phyloP scores from a whole-genome alignment of 495 filamentous ascomycete genomes.

The Amphirosellinia nigrospora region DNA sequence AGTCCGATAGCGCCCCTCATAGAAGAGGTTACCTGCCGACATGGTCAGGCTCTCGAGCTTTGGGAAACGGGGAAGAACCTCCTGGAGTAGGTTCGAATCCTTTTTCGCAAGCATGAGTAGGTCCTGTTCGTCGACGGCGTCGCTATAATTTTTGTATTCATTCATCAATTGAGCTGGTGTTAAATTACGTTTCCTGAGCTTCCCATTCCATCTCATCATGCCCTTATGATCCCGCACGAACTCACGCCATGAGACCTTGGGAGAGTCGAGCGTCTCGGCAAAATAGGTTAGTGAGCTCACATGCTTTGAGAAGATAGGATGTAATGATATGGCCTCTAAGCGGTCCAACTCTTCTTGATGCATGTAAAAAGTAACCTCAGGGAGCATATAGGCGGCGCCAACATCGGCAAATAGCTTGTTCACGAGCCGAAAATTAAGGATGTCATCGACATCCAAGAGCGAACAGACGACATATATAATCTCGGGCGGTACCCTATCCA shows the following conservation, averaged over 20 bases:
- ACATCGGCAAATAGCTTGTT: slow-evolving; percentile 26
- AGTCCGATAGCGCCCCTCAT: background rate
- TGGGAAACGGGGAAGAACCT: slow-evolving; percentile 20
- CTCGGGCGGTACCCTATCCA: slow-evolving; percentile 28
- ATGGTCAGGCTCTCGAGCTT: slow-evolving; percentile 10
- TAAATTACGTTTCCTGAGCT: slow-evolving; percentile 10
- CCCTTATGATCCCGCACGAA: slow-evolving; percentile 12
- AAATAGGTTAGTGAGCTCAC: slow-evolving; percentile 27
- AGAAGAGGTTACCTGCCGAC: slow-evolving; percentile 8
- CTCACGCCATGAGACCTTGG: slow-evolving; percentile 5
- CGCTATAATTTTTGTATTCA: slow-evolving; percentile 11
- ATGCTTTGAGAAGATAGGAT: slow-evolving; percentile 23
- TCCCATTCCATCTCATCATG: slow-evolving; percentile 7
- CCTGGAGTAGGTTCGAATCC: slow-evolving; percentile 1
- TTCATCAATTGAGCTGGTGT: slow-evolving; percentile 2
- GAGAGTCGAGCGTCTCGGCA: background rate
- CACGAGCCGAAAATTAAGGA: slow-evolving; percentile 29
- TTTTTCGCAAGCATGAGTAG: background rate
- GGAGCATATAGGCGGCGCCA: slow-evolving; percentile 24
- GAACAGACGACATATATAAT: slow-evolving; percentile 24
- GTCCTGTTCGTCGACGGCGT: slow-evolving; percentile 5
- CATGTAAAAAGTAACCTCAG: slow-evolving; percentile 23
- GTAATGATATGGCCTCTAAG: slow-evolving; percentile 15
- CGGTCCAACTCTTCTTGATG: slow-evolving; percentile 3
- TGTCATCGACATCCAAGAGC: slow-evolving; percentile 3